phyloP scores from a whole-genome alignment of 192 early-diverging fungal species.

The Entophlyctis helioformis region DNA sequence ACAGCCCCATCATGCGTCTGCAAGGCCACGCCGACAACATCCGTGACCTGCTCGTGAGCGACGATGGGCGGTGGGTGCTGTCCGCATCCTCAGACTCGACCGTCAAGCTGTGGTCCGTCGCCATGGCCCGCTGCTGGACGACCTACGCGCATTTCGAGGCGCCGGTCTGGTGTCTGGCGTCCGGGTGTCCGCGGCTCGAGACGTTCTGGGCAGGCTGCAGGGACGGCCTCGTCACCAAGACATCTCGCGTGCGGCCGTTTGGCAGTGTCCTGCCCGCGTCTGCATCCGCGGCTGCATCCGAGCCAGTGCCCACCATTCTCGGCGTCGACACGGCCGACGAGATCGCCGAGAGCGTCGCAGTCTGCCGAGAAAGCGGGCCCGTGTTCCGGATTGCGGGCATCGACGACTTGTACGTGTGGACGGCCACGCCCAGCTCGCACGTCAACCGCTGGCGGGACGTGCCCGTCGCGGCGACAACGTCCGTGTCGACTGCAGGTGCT shows the following conservation, averaged over 20 bases:
- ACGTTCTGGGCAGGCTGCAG: conserved; percentile 87
- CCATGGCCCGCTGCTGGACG: conserved; percentile 65
- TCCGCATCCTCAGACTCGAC: conserved; percentile 91
- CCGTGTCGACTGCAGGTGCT: too few relatives aligned
- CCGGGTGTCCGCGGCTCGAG: conserved; percentile 70
- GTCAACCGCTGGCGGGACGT: conserved; percentile 77
- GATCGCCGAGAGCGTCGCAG: conserved; percentile 63
- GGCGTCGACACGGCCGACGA: conserved; percentile 34
- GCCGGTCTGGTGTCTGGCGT: conserved; percentile 86
- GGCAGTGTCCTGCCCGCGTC: too few relatives aligned
- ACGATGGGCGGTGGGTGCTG: conserved; percentile 79
- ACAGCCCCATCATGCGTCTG: conserved; percentile 59
- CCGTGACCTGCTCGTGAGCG: conserved; percentile 70
- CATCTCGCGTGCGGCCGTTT: too few relatives aligned
- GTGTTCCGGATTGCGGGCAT: conserved; percentile 68
- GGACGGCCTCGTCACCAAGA: conserved; percentile 86
- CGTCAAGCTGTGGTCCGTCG: conserved; percentile 94
- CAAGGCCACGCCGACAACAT: conserved; percentile 93
- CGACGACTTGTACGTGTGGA: conserved; percentile 82
- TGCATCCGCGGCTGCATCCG: too few relatives aligned
- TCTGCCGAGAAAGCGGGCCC: conserved; percentile 74
- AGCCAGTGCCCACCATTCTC: too few relatives aligned
- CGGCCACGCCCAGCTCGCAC: conserved; percentile 70
- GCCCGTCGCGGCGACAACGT: too few relatives aligned
- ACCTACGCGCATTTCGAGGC: conserved; percentile 81